Conservation (phyloP, 345 rosid species). For the sweet orange (Citrus sinensis) region DVS_A1.0 CM039162.1:30843501-30844000, state of each 20-base stretch:
- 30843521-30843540: not conserved
- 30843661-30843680: constrained; percentile 36
- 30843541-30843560: not conserved
- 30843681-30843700: constrained; percentile 37
- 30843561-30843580: not conserved
- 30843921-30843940: constrained; percentile 51
- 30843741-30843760: constrained; percentile 49
- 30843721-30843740: constrained; percentile 42
- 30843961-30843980: not conserved
- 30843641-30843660: constrained; percentile 26
- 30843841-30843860: constrained; percentile 18
- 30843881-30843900: constrained; percentile 67
- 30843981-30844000: constrained; percentile 35
- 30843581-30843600: not conserved
- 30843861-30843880: constrained; percentile 50
- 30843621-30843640: constrained; percentile 16
- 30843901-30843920: constrained; percentile 42
- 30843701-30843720: constrained; percentile 36
- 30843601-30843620: constrained; percentile 27
- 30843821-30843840: constrained; percentile 46
- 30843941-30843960: constrained; percentile 14
- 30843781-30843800: constrained; percentile 45
- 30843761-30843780: constrained; percentile 42
- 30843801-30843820: constrained; percentile 42
- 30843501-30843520: constrained; percentile 48